Evolutionary conservation across 2,329 filamentous ascomycete species (phyloP).

Genomic region (Lomentospora prolificans): DNA sequence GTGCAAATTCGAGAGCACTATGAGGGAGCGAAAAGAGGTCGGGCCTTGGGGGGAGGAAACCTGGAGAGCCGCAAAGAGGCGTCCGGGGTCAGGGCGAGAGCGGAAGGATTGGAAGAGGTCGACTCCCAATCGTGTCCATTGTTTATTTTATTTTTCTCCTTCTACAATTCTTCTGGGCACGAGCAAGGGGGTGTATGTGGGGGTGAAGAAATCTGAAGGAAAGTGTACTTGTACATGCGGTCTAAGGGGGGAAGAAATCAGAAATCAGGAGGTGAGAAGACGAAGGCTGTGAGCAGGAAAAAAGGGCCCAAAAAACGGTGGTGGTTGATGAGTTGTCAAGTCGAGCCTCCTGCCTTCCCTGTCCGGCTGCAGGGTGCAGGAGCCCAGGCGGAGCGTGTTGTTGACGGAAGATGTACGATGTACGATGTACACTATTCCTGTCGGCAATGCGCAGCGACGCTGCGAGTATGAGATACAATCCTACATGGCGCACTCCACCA

Average conservation of each 20-base stretch:
- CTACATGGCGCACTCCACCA: not conserved
- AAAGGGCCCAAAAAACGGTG: not conserved
- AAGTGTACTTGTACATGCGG: not conserved
- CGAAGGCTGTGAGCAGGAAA: not conserved
- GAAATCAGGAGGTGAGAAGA: not conserved
- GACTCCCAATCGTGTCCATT: not conserved
- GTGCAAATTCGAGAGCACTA: too few species aligned
- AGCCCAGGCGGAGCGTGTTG: not conserved
- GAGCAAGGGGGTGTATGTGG: not conserved
- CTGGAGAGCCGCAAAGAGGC: not conserved
- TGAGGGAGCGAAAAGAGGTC: not conserved
- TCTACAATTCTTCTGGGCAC: not conserved
- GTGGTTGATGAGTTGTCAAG: slow-evolving; percentile 2
- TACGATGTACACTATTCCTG: not conserved
- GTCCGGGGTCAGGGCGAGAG: not conserved
- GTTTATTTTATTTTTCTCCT: not conserved
- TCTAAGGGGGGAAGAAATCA: not conserved
- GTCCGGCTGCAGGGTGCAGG: not conserved
- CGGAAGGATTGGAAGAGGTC: not conserved
- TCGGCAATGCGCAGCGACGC: not conserved
- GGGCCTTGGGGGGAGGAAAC: not conserved
- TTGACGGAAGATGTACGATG: not conserved
- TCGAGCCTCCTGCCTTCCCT: not conserved
- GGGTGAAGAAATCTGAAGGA: not conserved
- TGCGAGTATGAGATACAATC: not conserved